Evolutionary conservation across 108 stramenopile genomes (phyloP), one percentile per base, ranked within the genome.

Genomic region (Cyclotella kingstonii): DNA sequence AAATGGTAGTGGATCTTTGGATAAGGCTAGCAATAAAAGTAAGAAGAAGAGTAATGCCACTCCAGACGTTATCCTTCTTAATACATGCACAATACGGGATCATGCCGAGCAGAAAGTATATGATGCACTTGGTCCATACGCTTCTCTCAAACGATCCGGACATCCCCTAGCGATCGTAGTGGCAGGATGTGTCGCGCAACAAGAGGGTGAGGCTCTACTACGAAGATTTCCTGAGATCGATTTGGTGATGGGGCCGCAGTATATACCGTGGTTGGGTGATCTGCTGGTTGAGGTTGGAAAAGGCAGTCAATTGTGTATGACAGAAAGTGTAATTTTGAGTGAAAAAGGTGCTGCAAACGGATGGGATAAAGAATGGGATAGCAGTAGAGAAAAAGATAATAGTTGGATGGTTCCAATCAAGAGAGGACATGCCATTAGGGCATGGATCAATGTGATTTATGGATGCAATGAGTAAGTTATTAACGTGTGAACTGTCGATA

Each of bases 121-220:
- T 34, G 75, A 80, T 47, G 70, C 70, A 35, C 55, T 91, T 22
- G 90, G 90, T 36, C 86, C 90, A 0, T 81, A 86, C 59, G 74
- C 91, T n/a, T 84, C 84, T 14, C 63, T 82, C 54, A 92, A 92
- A 57, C 83, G 93, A 6, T 47, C 76, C 7, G 96, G 96, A n/a
- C 68, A 86, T 45, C 54, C 69, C 4, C 74, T 97, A 46, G 85
- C 91, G 26, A 87, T 98, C 31, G 84, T 96, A 28, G 95, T 98
- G 7, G 90, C 97, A 18, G 97, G 97, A 19, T 98, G 97, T 77
- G 97, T 98, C 6, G 97, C 97, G 1, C 97, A 98, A 64, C 97
- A 98, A 71, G 97, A 98, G 73, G 95, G 95, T n/a, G 90, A 95
- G 61, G 76, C 77, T 11, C 54, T 98, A 17, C 62, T 98, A 46